These are phyloP conservation scores for Ophiostoma ips DNA, from an alignment of 2,329 filamentous ascomycete genomes.

Conservation along the genomic window DNA sequence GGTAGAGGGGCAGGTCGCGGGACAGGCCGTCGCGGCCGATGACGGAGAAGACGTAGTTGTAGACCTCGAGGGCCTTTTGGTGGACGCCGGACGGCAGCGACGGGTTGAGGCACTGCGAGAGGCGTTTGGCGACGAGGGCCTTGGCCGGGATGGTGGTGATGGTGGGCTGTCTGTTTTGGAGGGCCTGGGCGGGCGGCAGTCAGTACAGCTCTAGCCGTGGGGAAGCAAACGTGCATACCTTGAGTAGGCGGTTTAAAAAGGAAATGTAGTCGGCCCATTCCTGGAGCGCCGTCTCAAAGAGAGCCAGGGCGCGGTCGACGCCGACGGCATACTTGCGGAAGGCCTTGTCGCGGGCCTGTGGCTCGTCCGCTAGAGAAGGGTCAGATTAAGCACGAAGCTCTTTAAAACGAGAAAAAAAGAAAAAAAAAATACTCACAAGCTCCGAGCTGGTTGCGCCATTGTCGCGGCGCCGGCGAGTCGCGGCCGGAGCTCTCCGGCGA, in stretches of 20 bases:
- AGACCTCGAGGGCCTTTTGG: conserved; percentile 92
- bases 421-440: conserved; percentile 39
- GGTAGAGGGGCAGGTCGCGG: conserved; percentile 70
- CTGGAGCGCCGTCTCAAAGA: conserved; percentile 87
- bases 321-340: conserved; percentile 82
- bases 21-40: conserved; percentile 73
- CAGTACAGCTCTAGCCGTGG: too few relatives aligned
- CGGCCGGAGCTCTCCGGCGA: conserved; percentile 79
- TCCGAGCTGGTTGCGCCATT: conserved; percentile 64
- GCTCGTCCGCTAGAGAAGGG: conserved; percentile 30
- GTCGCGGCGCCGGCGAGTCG: conserved; percentile 58
- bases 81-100: conserved; percentile 89
- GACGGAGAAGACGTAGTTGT: conserved; percentile 73
- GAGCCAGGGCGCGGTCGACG: conserved; percentile 71
- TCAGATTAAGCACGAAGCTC: too few relatives aligned
- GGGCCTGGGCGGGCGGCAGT: conserved; percentile 41
- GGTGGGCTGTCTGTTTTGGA: conserved; percentile 70
- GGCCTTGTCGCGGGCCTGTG: conserved; percentile 45
- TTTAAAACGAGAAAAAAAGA: background rate
- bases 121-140: conserved; percentile 68
- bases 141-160: conserved; percentile 68
- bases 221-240: too few relatives aligned
- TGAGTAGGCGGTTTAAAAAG: conserved; percentile 79
- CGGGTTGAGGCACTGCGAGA: conserved; percentile 91
- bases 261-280: conserved; percentile 99